Base-by-base conservation (phyloP, 1,284 basidiomycete species). In the Moniliophthora roreri region DNA sequence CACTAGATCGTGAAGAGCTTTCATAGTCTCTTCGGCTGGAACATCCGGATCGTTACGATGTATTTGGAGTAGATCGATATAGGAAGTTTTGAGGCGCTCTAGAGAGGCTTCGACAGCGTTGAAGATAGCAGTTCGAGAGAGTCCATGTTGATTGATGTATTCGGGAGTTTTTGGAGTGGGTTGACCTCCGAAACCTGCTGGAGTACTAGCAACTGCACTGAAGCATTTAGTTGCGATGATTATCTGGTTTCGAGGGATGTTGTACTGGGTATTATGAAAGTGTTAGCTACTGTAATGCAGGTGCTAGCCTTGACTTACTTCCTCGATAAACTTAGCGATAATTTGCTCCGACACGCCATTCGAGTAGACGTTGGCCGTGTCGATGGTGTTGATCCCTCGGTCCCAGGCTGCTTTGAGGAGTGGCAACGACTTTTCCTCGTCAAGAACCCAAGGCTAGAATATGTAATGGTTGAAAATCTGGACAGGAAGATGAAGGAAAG, bases 181-280 rank as follows among this genome's bases (percentile, higher is more conserved):
- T n/a, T 21, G 3, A 5, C 24, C 23, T 9, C 34, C 15, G 45
- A 40, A 23, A 7, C 34, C 24, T 5, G 9, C 37, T 13, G 44
- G 45, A 3, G 39, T 50, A 7, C 46, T 36, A 18, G 54, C 48
- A 1, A 70, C 67, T 34, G 61, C 20, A 2, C 60, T 56, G 3
- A 51, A 51, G 18, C 66, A 68, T 58, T 81, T 82, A 9, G 76
- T 74, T 3, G 74, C 64, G 52, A 82, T 73, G 42, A 80, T 58
- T 15, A 82, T 57, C 16, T 78, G 73, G 26, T 80, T 71, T 41
- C 86, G 74, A 10, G 82, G 81, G 47, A 88, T 80, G 16, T 79
- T 64, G 64, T 74, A 73, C 78, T 80, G 20, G 1, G 13, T 3
- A 40, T 23, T 18, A 11, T 15, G 37, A 13, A 20, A 26, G n/a